phyloP scores from a whole-genome alignment of 148 eudicot genomes.

The Spergularia marina region DNA sequence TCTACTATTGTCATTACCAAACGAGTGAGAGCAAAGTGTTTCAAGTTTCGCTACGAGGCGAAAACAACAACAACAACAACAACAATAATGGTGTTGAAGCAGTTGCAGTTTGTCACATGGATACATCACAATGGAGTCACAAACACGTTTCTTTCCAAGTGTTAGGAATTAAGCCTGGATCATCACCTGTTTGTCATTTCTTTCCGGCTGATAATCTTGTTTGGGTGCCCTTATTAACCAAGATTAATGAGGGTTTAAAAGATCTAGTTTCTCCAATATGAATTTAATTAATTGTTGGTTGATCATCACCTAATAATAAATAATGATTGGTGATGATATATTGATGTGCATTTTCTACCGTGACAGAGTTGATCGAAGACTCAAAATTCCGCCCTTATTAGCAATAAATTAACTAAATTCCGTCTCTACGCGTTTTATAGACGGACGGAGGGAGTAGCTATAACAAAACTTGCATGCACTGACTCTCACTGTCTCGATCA shows the following conservation, averaged over 20 bases:
- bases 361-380: no score
- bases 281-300: background rate
- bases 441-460: no score
- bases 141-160: conserved; percentile 41
- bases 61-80: conserved; percentile 14
- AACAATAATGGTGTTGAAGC: conserved; percentile 32
- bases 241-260: background rate
- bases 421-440: no score
- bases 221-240: conserved; percentile 36
- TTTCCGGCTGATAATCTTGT: conserved; percentile 55
- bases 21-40: conserved; percentile 39
- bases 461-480: no score
- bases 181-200: conserved; percentile 55
- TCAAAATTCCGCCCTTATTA: no score
- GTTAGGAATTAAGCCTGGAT: conserved; percentile 40
- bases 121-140: conserved; percentile 48
- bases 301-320: no score
- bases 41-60: conserved; percentile 35
- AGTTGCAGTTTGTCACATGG: conserved; percentile 46
- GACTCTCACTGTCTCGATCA: no score
- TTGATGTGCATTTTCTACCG: no score
- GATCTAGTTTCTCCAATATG: background rate
- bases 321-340: no score
- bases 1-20: conserved; percentile 61
- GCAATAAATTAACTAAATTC: no score